A percentile compares a stretch with the other conserved stretches of the same genome.
phyloP scores from a whole-genome alignment of 2,329 filamentous ascomycete genomes.

The Scopulariopsis brevicaulis region DNA sequence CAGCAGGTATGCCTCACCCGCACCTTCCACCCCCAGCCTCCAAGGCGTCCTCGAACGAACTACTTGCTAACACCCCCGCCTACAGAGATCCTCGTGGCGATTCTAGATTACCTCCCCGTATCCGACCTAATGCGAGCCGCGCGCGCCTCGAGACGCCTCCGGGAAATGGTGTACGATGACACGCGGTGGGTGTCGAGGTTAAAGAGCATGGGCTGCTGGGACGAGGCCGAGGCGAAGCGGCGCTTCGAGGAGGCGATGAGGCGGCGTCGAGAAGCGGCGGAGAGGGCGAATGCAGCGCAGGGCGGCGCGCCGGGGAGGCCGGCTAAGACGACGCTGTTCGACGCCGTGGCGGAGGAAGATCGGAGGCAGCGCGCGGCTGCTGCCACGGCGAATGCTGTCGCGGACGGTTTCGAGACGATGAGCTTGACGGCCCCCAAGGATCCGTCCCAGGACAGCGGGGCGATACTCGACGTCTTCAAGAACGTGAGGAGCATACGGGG shows the following conservation, averaged over 20 bases:
- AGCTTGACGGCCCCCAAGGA: constrained; percentile 26
- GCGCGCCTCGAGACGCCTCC: constrained; percentile 71
- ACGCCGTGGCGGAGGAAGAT: constrained; percentile 53
- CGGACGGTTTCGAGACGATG: constrained; percentile 73
- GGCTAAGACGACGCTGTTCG: constrained; percentile 52
- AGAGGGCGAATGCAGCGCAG: constrained; percentile 13
- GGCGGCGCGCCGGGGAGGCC: constrained; percentile 11
- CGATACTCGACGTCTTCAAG: constrained; percentile 58
- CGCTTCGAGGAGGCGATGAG: constrained; percentile 64
- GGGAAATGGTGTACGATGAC: constrained; percentile 98
- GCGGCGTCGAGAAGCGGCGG: constrained; percentile 44
- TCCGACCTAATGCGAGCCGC: constrained; percentile 79
- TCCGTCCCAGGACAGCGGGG: constrained; percentile 28
- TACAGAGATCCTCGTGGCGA: constrained; percentile 72
- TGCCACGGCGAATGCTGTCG: constrained; percentile 1
- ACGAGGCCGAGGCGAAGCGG: constrained; percentile 73
- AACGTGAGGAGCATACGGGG: constrained; percentile 70
- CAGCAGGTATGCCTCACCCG: constrained; percentile 51
- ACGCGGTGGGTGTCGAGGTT: constrained; percentile 85
- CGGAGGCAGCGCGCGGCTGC: constrained; percentile 16
- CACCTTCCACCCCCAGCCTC: background rate
- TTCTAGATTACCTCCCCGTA: constrained; percentile 82
- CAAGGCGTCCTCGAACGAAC: background rate
- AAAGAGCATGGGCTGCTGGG: constrained; percentile 83
- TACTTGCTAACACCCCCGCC: background rate